A percentile compares a stretch with the other conserved stretches of the same genome.
Conservation (phyloP, 306 rosid genomes). For the Prinsepia uniflora region DNA sequence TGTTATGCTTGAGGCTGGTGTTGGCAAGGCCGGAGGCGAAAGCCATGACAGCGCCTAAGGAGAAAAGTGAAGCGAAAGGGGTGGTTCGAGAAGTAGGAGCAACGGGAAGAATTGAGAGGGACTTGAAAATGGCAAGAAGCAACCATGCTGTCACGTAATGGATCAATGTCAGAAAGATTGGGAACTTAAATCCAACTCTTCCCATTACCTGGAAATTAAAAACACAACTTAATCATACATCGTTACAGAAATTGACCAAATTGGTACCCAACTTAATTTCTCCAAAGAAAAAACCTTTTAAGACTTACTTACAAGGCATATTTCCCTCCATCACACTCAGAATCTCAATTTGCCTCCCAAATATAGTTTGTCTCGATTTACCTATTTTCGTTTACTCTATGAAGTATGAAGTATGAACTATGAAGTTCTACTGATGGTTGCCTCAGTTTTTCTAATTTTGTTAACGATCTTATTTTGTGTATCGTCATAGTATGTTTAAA, state of each 20-base stretch:
- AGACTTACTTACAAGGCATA: too few relatives aligned
- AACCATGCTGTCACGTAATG: slow-evolving; percentile 78
- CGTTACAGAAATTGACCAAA: background rate
- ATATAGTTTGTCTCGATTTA: too few relatives aligned
- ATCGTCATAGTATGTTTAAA: too few relatives aligned
- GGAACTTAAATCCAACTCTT: slow-evolving; percentile 81
- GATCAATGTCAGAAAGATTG: slow-evolving; percentile 80
- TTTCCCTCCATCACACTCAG: too few relatives aligned
- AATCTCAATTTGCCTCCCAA: too few relatives aligned
- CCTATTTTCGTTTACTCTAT: too few relatives aligned
- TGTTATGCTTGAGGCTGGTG: slow-evolving; percentile 87
- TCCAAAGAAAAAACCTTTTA: background rate
- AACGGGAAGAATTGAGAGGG: slow-evolving; percentile 70
- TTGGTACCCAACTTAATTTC: background rate
- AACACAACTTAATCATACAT: background rate
- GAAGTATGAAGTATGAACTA: too few relatives aligned
- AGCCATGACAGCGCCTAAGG: slow-evolving; percentile 90
- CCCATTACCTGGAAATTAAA: slow-evolving; percentile 74
- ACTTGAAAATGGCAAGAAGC: slow-evolving; percentile 77
- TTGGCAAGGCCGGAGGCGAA: slow-evolving; percentile 97
- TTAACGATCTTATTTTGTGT: too few relatives aligned
- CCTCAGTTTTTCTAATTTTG: too few relatives aligned
- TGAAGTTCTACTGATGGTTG: too few relatives aligned
- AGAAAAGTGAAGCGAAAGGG: slow-evolving; percentile 83
- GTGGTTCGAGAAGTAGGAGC: slow-evolving; percentile 83